Evolutionary conservation across 768 basidiomycete genomes (phyloP), one percentile per base, ranked within the genome.

Genomic region (Russula dissimulans): DNA sequence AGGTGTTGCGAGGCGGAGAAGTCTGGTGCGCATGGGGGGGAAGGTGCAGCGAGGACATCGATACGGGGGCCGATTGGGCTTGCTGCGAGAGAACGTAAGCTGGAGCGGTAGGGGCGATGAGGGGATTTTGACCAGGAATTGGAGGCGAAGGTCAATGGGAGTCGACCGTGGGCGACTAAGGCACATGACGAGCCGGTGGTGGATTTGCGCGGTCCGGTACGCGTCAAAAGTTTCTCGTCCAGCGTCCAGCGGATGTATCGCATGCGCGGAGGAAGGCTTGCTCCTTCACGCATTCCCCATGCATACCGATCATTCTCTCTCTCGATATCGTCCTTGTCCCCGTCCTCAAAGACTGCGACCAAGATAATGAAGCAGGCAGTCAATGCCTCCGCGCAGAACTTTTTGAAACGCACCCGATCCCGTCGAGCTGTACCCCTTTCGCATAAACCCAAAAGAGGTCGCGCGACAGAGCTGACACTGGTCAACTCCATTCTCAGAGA

Each of bases 401-500:
- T 57, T 7, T 34, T 62, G 41, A 49, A 41, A 12, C 10, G 9
- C 38, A 45, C 61, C 18, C 36, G 32, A 26, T 43, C 45, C 41
- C 46, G 31, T 51, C 46, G 26, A 48, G 31, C 39, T 45, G 38
- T 39, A 44, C 41, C 48, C 46, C 17, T 5, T 17, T 32, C 49
- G 32, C 6, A 54, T 44, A 61, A 43, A 38, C 6, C 56, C 48
- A 61, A 43, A 38, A 29, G 49, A 46, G 48, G 53, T 22, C 46
- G 57, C 39, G n/a, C 49, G n/a, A 49, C 39, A 48, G 49, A 56
- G 52, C 45, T 57, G 45, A 60, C 46, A 31, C 54, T 57, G 10
- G 60, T 57, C 4, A 56, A 51, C 44, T 54, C 54, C 31, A 62
- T 66, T n/a, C 53, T 55, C 5, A 51, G 53, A 15, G 54, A 54